phyloP scores from a whole-genome alignment of 805 yeast genomes.

The Candida vartiovaarae region DNA sequence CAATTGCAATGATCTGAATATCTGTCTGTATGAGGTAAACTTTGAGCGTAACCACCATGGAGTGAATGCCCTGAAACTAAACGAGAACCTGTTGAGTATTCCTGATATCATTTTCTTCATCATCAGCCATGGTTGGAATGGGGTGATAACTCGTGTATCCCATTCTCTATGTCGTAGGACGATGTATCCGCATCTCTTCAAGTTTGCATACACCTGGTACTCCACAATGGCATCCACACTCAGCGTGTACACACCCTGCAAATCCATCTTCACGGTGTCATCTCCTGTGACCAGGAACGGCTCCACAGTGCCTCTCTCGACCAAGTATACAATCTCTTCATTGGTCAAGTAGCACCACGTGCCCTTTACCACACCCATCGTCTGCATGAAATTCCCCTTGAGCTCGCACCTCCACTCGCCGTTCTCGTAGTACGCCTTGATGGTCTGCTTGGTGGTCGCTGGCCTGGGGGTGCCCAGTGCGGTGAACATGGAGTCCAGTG shows the following conservation, averaged over 20 bases:
- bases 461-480: slow-evolving; percentile 53
- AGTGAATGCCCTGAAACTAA: slow-evolving; percentile 5
- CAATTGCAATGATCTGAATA: slow-evolving; percentile 25
- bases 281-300: slow-evolving; percentile 23
- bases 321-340: slow-evolving; percentile 69
- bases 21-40: slow-evolving; percentile 20
- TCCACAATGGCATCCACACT: slow-evolving; percentile 41
- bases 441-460: slow-evolving; percentile 36
- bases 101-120: not conserved
- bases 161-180: slow-evolving; percentile 32
- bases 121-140: not conserved
- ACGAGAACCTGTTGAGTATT: not conserved
- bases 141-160: not conserved
- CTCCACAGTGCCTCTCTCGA: slow-evolving; percentile 69
- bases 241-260: slow-evolving; percentile 57
- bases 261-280: slow-evolving; percentile 31
- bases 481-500: slow-evolving; percentile 65
- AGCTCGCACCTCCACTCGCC: slow-evolving; percentile 36
- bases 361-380: slow-evolving; percentile 53
- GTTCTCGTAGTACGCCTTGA: slow-evolving; percentile 42
- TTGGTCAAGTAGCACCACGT: slow-evolving; percentile 47
- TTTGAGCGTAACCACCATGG: slow-evolving; percentile 15
- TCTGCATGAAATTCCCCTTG: slow-evolving; percentile 65
- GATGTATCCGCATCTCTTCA: slow-evolving; percentile 74
- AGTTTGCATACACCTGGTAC: slow-evolving; percentile 62